A percentile compares a stretch with the other conserved stretches of the same genome.
phyloP scores from a whole-genome alignment of 2,329 filamentous ascomycete species.

The Cladosporium sp. region DNA sequence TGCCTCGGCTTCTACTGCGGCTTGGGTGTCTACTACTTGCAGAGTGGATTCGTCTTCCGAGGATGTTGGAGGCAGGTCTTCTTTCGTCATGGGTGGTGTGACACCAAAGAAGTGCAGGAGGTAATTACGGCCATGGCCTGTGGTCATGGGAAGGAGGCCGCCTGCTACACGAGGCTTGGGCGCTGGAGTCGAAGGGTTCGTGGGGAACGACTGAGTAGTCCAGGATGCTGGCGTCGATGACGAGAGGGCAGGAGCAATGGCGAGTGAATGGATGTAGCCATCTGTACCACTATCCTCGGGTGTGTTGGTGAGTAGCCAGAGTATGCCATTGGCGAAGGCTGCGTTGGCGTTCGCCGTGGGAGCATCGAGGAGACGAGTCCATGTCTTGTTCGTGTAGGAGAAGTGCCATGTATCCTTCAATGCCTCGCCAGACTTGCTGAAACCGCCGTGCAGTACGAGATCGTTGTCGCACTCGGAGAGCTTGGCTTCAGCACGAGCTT shows the following conservation, averaged over 20 bases:
- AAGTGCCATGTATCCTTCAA: constrained; percentile 31
- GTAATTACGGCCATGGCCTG: constrained; percentile 43
- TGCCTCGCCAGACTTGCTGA: constrained; percentile 18
- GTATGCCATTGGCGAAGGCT: constrained; percentile 32
- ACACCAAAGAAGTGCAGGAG: constrained; percentile 41
- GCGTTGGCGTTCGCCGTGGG: constrained; percentile 32
- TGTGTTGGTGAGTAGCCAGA: constrained; percentile 38
- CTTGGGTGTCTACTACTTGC: constrained; percentile 13
- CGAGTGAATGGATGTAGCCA: constrained; percentile 26
- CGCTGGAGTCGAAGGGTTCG: constrained; percentile 41
- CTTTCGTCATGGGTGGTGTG: constrained; percentile 7
- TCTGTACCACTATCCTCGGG: constrained; percentile 26
- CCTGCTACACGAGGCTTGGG: constrained; percentile 37
- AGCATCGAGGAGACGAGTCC: constrained; percentile 27
- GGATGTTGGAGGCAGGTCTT: constrained; percentile 14
- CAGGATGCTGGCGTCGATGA: constrained; percentile 25
- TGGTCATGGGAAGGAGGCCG: constrained; percentile 38
- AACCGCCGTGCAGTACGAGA: constrained; percentile 28
- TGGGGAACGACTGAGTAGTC: constrained; percentile 39
- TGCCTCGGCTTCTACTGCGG: constrained; percentile 3
- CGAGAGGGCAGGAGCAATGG: constrained; percentile 14
- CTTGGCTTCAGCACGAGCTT: constrained; percentile 23
- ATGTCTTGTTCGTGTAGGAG: constrained; percentile 22
- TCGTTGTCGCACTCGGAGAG: constrained; percentile 29
- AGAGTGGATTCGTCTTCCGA: constrained; percentile 18